Evolutionary conservation across 2,329 filamentous ascomycete genomes (phyloP), one percentile per base, ranked within the genome.

Genomic region (Sporothrix dimorphospora): DNA sequence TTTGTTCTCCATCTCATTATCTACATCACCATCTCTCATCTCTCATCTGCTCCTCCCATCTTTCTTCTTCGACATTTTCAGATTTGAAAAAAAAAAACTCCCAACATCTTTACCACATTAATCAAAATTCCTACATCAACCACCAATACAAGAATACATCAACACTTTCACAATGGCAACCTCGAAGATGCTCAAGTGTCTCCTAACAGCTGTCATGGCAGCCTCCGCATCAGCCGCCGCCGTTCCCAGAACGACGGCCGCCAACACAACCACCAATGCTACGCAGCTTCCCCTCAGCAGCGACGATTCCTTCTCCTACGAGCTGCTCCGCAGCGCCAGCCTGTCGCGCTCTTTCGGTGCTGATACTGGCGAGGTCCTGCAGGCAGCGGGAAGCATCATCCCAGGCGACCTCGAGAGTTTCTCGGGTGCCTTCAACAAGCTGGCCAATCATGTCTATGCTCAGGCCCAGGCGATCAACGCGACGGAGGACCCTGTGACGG

Each of bases 361-460:
- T 1, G 76, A 79, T 71, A 73, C 77, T 4, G 78, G 75, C 47
- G 77, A 79, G 66, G 75, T 80, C 11, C 72, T 81, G 9, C 72
- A 75, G 45, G 77, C 78, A 8, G 78, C 78, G 9, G 74, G 75
- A n/a, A 70, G 75, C 38, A 77, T 80, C 55, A 63, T 70, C 4
- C 72, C 78, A 0, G 76, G 77, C 30, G 73, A 78, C 72, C 76
- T 77, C 14, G 77, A 78, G 61, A 75, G 75, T 72, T 80, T 72
- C 68, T 76, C 74, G 47, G 24, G 34, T 0, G 75, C 73, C 27
- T 80, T 78, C 72, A 57, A 74, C n/a, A 21, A 69, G 45, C 76
- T 78, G 16, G 79, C 77, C 14, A 72, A 67, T 40, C 71, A 72
- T 5, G 73, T 77, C 2, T 73, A 76, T 42, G 24, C 53, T 14